These are phyloP conservation scores for Cucurbita pepo DNA, from an alignment of 306 rosid genomes.

Conservation along the genomic window DNA sequence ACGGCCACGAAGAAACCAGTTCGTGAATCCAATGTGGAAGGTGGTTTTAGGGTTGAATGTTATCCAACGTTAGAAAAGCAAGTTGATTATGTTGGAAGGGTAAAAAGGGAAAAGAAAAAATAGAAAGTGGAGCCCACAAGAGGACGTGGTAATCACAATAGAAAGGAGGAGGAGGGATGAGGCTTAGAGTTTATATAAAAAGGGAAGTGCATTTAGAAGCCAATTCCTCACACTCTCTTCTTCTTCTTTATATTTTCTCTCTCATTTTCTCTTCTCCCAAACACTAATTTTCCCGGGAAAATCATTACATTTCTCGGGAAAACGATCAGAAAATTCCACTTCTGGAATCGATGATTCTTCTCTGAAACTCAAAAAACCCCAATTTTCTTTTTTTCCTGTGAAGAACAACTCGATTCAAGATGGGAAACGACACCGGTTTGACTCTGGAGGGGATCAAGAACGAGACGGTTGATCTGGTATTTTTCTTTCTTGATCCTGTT, in stretches of 20 bases:
- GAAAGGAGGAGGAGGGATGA: neutral
- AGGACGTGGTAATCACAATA: neutral
- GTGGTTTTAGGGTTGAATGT: too few species aligned
- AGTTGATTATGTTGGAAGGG: too few species aligned
- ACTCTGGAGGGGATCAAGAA: conserved; percentile 70
- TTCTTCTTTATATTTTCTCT: too few species aligned
- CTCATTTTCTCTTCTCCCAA: neutral
- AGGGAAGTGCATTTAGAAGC: neutral
- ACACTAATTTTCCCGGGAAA: neutral
- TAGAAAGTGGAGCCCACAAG: neutral
- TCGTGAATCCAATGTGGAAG: too few species aligned
- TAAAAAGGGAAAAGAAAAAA: too few species aligned
- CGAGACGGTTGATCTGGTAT: conserved; percentile 94
- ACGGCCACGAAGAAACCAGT: neutral
- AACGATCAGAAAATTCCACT: neutral
- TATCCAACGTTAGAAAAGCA: too few species aligned
- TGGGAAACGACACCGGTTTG: conserved; percentile 16
- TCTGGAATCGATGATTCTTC: neutral
- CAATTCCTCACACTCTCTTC: neutral
- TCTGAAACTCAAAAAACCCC: neutral
- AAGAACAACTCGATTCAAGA: neutral
- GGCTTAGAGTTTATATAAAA: conserved; percentile 1
- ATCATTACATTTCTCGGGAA: neutral
- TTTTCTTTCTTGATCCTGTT: neutral
- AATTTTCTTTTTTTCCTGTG: neutral